phyloP scores from a whole-genome alignment of 108 stramenopile genomes.

The Nitzschia inconspicua region DNA sequence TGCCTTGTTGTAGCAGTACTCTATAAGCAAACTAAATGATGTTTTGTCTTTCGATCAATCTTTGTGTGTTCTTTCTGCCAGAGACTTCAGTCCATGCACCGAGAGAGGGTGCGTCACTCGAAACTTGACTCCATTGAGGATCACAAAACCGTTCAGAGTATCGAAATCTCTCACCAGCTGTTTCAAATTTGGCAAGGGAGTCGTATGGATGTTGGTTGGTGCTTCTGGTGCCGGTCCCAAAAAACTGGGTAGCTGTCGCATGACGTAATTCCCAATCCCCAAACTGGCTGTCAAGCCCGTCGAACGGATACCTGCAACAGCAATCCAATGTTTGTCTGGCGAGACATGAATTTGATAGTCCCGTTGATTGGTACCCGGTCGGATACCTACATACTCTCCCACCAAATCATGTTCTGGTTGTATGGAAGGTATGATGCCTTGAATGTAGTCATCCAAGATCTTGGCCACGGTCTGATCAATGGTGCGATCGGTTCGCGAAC shows the following conservation, averaged over 20 bases:
- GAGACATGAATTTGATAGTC: slow-evolving; percentile 71
- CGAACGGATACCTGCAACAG: slow-evolving; percentile 73
- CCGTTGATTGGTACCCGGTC: slow-evolving; percentile 68
- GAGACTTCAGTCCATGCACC: slow-evolving; percentile 43
- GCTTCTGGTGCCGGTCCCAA: slow-evolving; percentile 2
- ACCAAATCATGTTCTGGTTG: slow-evolving; percentile 31
- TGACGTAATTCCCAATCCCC: slow-evolving; percentile 71
- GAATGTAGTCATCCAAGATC: slow-evolving; percentile 32
- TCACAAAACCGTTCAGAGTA: slow-evolving; percentile 45
- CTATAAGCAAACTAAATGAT: too few relatives aligned
- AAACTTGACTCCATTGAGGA: slow-evolving; percentile 42
- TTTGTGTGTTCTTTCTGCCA: too few relatives aligned
- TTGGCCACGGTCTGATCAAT: slow-evolving; percentile 44
- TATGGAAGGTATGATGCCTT: slow-evolving; percentile 31
- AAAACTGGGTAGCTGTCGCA: slow-evolving; percentile 31
- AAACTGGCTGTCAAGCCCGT: slow-evolving; percentile 79
- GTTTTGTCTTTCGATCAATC: too few relatives aligned
- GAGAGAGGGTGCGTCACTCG: slow-evolving; percentile 77
- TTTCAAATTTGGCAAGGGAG: slow-evolving; percentile 48
- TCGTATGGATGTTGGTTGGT: slow-evolving; percentile 16
- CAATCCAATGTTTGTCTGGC: slow-evolving; percentile 45
- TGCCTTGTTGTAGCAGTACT: too few relatives aligned
- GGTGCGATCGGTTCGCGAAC: slow-evolving; percentile 42
- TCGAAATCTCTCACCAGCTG: slow-evolving; percentile 49
- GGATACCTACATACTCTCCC: slow-evolving; percentile 78